Percentiles rank a stretch among this genome's conserved stretches.
phyloP scores from a whole-genome alignment of 805 yeast species.

The Candida ovalis region DNA sequence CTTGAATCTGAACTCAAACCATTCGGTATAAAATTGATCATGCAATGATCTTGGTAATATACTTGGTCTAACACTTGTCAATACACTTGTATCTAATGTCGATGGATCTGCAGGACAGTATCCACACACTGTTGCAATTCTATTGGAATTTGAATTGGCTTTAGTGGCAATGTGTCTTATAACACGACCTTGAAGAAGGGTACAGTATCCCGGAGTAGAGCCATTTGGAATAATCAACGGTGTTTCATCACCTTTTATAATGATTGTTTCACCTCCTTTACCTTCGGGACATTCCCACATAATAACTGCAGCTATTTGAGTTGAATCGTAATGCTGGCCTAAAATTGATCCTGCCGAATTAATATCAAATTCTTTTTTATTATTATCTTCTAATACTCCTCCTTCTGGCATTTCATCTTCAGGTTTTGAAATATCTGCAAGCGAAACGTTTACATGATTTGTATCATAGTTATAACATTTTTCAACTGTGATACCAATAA shows the following conservation, averaged over 20 bases:
- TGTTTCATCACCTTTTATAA: conserved; percentile 40
- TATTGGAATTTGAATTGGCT: conserved; percentile 35
- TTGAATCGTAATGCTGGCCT: conserved; percentile 46
- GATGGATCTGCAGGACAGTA: conserved; percentile 26
- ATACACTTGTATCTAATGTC: conserved; percentile 30
- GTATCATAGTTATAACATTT: conserved; percentile 49
- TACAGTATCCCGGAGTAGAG: conserved; percentile 45
- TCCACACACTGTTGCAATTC: conserved; percentile 34
- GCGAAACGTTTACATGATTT: conserved; percentile 46
- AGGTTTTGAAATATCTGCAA: conserved; percentile 26
- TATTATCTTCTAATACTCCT: conserved; percentile 7
- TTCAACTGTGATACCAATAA: conserved; percentile 48
- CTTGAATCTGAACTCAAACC: conserved; percentile 27
- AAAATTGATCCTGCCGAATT: conserved; percentile 37
- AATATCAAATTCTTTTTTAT: conserved; percentile 25
- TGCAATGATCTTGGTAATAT: conserved; percentile 33
- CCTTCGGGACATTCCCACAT: conserved; percentile 45
- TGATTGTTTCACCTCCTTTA: conserved; percentile 50
- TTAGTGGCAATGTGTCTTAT: conserved; percentile 46
- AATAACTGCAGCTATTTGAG: conserved; percentile 46
- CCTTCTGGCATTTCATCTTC: conserved; percentile 12
- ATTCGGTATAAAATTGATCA: conserved; percentile 1
- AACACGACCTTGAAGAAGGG: conserved; percentile 44
- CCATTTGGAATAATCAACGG: conserved; percentile 22
- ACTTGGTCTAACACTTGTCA: conserved; percentile 34